These are phyloP conservation scores for Aegilops longissima DNA, from an alignment of 176 grass and related monocot genomes.

Conservation along the genomic window DNA sequence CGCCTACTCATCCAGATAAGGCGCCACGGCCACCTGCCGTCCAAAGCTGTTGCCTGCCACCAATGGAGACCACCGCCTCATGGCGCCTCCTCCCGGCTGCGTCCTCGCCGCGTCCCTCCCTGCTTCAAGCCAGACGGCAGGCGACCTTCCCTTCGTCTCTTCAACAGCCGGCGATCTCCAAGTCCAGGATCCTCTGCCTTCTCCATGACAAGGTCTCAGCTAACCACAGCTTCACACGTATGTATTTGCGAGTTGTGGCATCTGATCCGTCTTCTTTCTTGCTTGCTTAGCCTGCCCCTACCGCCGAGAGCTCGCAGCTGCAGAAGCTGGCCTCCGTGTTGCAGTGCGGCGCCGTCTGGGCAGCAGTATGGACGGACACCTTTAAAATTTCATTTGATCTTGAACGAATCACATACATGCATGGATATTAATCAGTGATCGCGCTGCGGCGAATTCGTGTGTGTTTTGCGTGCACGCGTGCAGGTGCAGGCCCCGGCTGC, in stretches of 20 bases:
- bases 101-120: slow-evolving; percentile 4
- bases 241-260: background rate
- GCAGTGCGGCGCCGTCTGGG: slow-evolving; percentile 63
- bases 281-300: background rate
- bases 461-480: background rate
- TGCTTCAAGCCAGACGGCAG: background rate
- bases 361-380: slow-evolving; percentile 40
- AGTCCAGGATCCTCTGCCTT: slow-evolving; percentile 39
- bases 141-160: background rate
- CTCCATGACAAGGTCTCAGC: slow-evolving; percentile 46
- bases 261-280: slow-evolving; percentile 9
- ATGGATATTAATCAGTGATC: background rate
- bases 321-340: slow-evolving; percentile 46
- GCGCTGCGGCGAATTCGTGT: background rate
- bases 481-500: slow-evolving; percentile 67
- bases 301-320: slow-evolving; percentile 35
- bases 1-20: slow-evolving; percentile 30
- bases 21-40: slow-evolving; percentile 1
- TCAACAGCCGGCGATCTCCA: slow-evolving; percentile 18
- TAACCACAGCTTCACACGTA: background rate
- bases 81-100: slow-evolving; percentile 39
- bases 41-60: background rate
- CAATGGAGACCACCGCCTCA: slow-evolving; percentile 42
- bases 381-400: background rate
- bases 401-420: background rate